Percentiles rank a stretch among this genome's conserved stretches.
These are phyloP conservation scores for Geotrichum europaeum DNA, from an alignment of 1,139 yeast species.

Conservation along the genomic window DNA sequence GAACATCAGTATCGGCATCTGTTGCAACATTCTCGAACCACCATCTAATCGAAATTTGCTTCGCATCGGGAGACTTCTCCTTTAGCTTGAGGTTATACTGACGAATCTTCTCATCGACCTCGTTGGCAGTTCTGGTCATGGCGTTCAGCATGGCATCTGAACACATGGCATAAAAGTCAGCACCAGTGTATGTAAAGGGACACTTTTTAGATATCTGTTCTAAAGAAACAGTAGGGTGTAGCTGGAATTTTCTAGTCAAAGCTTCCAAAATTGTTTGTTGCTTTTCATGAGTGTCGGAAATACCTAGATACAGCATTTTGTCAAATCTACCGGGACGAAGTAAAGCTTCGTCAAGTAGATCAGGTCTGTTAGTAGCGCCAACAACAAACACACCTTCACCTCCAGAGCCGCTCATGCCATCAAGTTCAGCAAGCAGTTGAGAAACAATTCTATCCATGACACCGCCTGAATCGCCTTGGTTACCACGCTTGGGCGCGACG, in stretches of 20 bases:
- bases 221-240: conserved; percentile 58
- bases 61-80: conserved; percentile 23
- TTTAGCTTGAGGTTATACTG: conserved; percentile 42
- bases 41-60: conserved; percentile 58
- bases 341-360: conserved; percentile 85
- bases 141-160: conserved; percentile 94
- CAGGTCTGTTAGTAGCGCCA: conserved; percentile 96
- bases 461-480: conserved; percentile 97
- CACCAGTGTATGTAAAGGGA: conserved; percentile 90
- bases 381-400: conserved; percentile 96
- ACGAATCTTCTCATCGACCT: conserved; percentile 62
- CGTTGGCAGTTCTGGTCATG: conserved; percentile 80
- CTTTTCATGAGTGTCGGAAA: conserved; percentile 83
- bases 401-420: conserved; percentile 83
- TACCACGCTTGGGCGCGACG: conserved; percentile 96
- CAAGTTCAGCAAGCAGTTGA: conserved; percentile 86
- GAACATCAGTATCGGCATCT: conserved; percentile 58
- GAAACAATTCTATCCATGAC: conserved; percentile 98
- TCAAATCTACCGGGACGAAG: conserved; percentile 95
- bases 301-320: conserved; percentile 87
- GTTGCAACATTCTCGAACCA: conserved; percentile 88
- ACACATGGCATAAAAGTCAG: conserved; percentile 93
- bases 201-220: conserved; percentile 59
- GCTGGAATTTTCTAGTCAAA: conserved; percentile 69
- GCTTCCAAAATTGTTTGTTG: conserved; percentile 85